A percentile compares a stretch with the other conserved stretches of the same genome.
Evolutionary conservation across 148 eudicot genomes (phyloP).

Genomic region (Chenopodium formosanum): DNA sequence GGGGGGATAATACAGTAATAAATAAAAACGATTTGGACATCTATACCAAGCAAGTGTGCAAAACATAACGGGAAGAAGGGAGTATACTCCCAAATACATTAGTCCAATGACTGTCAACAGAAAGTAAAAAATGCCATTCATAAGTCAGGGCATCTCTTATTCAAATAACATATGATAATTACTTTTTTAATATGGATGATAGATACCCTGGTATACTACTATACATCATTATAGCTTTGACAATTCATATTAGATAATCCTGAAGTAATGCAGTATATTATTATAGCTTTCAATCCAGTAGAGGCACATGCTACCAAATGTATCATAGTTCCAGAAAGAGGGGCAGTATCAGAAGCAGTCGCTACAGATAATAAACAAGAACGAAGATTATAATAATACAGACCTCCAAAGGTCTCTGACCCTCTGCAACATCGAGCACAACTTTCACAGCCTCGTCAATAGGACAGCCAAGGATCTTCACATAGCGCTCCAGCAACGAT

Average conservation of each 20-base stretch:
- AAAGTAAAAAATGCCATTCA: not conserved
- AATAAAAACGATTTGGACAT: too few relatives aligned
- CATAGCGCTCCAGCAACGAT: slow-evolving; percentile 68
- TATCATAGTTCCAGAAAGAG: not conserved
- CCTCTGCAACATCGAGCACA: slow-evolving; percentile 53
- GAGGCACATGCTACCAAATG: not conserved
- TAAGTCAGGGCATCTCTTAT: not conserved
- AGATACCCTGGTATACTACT: too few relatives aligned
- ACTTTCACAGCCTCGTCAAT: slow-evolving; percentile 66
- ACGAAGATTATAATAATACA: slow-evolving; percentile 1
- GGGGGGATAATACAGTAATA: too few relatives aligned
- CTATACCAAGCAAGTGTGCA: not conserved
- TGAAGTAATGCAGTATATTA: not conserved
- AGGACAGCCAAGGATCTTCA: slow-evolving; percentile 59
- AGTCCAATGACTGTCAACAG: not conserved
- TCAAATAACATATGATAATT: not conserved
- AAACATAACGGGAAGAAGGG: not conserved
- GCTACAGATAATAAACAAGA: slow-evolving; percentile 1
- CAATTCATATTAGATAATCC: too few relatives aligned
- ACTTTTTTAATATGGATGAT: not conserved
- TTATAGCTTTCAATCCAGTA: not conserved
- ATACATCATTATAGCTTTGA: too few relatives aligned
- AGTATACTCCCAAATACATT: not conserved
- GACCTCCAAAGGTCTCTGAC: slow-evolving; percentile 59
- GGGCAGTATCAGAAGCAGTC: not conserved